phyloP scores from a whole-genome alignment of 768 basidiomycete genomes.

The Hemileccinum impolitum region DNA sequence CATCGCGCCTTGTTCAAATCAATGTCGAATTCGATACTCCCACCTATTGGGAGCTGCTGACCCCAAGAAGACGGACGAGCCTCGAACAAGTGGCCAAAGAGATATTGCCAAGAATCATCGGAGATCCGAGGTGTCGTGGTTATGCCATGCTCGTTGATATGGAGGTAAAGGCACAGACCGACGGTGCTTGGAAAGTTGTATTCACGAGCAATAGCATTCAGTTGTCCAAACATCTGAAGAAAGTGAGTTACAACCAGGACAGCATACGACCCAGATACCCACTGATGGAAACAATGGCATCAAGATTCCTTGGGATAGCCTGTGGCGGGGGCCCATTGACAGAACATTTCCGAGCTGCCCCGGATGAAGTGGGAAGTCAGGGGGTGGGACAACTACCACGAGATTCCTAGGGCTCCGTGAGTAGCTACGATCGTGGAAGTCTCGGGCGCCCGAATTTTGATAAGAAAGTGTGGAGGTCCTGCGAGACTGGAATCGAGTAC shows the following conservation, averaged over 20 bases:
- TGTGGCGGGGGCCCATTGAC: constrained; percentile 53
- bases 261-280: constrained; percentile 9
- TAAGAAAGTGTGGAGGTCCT: constrained; percentile 54
- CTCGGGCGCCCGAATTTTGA: constrained; percentile 44
- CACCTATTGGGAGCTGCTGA: constrained; percentile 58
- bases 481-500: constrained; percentile 33
- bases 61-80: constrained; percentile 31
- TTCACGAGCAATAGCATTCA: constrained; percentile 76
- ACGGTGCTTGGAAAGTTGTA: constrained; percentile 75
- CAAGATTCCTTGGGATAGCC: constrained; percentile 64
- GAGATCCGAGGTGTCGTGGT: constrained; percentile 67
- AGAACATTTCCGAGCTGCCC: constrained; percentile 57
- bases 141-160: constrained; percentile 53
- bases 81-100: constrained; percentile 65
- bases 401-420: constrained; percentile 48
- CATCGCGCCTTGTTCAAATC: constrained; percentile 73
- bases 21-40: constrained; percentile 84
- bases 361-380: constrained; percentile 54
- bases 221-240: constrained; percentile 67
- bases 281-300: constrained; percentile 78
- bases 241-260: background rate
- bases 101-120: constrained; percentile 71
- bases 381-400: constrained; percentile 65
- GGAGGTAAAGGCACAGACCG: constrained; percentile 79
- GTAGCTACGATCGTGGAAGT: constrained; percentile 39